Percentiles rank a stretch among this genome's conserved stretches.
Conservation (phyloP, 2,329 filamentous ascomycete species). For the Colletotrichum lindemuthianum region DNA sequence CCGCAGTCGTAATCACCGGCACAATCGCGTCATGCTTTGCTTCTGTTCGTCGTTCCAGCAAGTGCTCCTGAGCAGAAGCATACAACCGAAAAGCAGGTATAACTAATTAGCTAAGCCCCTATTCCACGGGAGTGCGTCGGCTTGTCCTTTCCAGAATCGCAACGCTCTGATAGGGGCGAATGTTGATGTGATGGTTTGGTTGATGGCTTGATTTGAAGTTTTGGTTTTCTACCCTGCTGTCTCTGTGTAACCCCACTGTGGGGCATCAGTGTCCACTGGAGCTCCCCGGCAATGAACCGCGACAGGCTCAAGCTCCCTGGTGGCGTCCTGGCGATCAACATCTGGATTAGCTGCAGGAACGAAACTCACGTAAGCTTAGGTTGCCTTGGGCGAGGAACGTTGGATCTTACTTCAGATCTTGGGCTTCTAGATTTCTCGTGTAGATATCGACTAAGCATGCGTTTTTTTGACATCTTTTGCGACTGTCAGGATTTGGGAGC, state of each 20-base stretch:
- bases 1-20: too few relatives aligned
- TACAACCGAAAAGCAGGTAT: too few relatives aligned
- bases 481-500: too few relatives aligned
- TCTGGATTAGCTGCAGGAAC: slow-evolving; percentile 4
- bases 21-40: too few relatives aligned
- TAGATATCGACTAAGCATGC: too few relatives aligned
- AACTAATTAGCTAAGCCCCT: too few relatives aligned
- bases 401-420: too few relatives aligned
- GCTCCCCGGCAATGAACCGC: slow-evolving; percentile 15
- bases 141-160: background rate
- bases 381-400: too few relatives aligned
- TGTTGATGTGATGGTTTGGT: background rate
- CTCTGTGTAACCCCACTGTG: slow-evolving; percentile 29
- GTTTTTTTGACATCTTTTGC: too few relatives aligned
- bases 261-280: slow-evolving; percentile 24
- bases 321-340: background rate
- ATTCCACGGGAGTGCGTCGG: background rate
- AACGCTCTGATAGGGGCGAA: background rate
- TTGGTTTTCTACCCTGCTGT: background rate
- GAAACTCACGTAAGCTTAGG: slow-evolving; percentile 1
- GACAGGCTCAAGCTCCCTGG: slow-evolving; percentile 9
- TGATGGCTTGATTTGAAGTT: slow-evolving; percentile 10
- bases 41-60: too few relatives aligned
- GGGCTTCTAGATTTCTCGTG: too few relatives aligned
- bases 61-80: too few relatives aligned